phyloP scores from a whole-genome alignment of 2,329 filamentous ascomycete species.

The Colletotrichum salicis region DNA sequence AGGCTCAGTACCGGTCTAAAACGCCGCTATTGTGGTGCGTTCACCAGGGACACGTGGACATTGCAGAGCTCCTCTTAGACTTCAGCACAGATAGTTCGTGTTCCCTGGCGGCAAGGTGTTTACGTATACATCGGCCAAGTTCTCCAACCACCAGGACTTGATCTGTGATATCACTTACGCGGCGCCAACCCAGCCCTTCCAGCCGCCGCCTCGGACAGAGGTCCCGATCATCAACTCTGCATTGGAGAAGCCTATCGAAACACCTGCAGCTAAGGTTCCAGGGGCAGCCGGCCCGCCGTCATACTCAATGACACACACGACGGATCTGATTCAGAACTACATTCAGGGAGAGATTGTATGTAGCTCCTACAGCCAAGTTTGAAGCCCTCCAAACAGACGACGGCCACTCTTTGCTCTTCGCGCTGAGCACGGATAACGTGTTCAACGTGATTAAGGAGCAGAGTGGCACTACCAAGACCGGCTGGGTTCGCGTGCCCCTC shows the following conservation, averaged over 20 bases:
- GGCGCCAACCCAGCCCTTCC: neutral
- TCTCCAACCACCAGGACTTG: neutral
- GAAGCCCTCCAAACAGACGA: neutral
- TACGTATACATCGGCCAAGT: neutral
- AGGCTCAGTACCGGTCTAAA: too few relatives aligned
- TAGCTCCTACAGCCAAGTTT: neutral
- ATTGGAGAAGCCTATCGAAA: neutral
- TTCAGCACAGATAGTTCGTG: too few relatives aligned
- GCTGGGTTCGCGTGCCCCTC: neutral
- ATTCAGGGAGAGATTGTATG: neutral
- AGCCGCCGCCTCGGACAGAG: neutral
- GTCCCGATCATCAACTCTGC: neutral
- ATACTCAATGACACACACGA: neutral
- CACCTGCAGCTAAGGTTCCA: neutral
- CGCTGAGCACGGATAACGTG: neutral
- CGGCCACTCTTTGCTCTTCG: neutral
- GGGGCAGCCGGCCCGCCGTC: neutral
- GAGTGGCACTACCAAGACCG: neutral
- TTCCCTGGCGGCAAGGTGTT: neutral
- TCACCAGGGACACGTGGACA: too few relatives aligned
- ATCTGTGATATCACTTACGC: neutral
- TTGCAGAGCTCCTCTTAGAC: too few relatives aligned
- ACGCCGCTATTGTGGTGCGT: too few relatives aligned
- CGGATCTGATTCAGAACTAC: neutral
- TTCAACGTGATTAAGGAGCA: neutral